phyloP scores from a whole-genome alignment of 2,329 filamentous ascomycete genomes.

The Trichophyton verrucosum region DNA sequence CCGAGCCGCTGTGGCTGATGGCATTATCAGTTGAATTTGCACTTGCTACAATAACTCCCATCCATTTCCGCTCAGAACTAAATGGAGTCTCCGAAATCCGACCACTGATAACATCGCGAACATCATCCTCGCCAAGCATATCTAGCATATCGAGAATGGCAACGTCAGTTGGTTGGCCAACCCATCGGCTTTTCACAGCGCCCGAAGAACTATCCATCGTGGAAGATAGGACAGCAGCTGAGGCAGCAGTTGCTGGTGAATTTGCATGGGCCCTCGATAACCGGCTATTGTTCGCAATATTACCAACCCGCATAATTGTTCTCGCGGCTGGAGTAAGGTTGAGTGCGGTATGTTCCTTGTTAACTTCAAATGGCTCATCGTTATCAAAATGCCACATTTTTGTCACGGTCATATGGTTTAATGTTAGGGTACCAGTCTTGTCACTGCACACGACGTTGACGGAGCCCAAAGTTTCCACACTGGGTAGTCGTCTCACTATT shows the following conservation, averaged over 20 bases:
- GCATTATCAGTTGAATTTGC: constrained; percentile 40
- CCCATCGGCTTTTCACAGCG: constrained; percentile 72
- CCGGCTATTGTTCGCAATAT: constrained; percentile 89
- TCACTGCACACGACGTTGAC: constrained; percentile 99
- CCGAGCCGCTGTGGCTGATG: constrained; percentile 42
- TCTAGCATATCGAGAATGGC: constrained; percentile 93
- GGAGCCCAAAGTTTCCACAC: constrained; percentile 94
- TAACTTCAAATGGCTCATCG: constrained; percentile 43
- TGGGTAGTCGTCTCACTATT: constrained; percentile 89
- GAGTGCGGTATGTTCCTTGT: constrained; percentile 39
- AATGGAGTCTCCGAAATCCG: constrained; percentile 82
- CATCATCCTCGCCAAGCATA: constrained; percentile 79
- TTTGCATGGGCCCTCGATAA: constrained; percentile 61
- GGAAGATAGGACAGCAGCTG: constrained; percentile 73
- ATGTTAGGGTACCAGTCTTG: constrained; percentile 92
- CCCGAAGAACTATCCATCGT: constrained; percentile 53
- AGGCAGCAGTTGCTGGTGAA: constrained; percentile 55
- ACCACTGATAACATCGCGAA: constrained; percentile 71
- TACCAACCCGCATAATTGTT: constrained; percentile 78
- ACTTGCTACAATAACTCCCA: constrained; percentile 76
- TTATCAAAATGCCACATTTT: constrained; percentile 92
- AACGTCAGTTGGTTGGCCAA: constrained; percentile 92
- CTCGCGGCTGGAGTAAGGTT: constrained; percentile 61
- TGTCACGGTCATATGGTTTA: constrained; percentile 96
- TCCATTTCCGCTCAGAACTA: constrained; percentile 97